Conservation (phyloP, 805 yeast genomes). For the Ogataea philodendri region DNA sequence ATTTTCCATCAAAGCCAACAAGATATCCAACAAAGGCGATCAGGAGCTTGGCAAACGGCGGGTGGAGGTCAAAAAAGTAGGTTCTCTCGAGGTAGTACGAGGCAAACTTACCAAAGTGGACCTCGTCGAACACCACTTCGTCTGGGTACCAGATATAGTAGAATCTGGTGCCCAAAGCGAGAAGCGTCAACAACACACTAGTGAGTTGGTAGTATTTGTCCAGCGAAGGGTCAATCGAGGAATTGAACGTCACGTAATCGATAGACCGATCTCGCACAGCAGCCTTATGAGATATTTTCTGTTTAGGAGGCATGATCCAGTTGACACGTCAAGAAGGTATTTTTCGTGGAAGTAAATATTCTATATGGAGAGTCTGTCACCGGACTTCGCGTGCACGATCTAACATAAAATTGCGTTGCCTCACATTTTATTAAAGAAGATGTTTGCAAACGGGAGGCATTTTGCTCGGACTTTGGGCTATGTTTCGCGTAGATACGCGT, state of each 20-base stretch:
- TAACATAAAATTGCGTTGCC: constrained; percentile 1
- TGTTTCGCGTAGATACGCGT: constrained; percentile 10
- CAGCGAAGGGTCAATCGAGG: constrained; percentile 24
- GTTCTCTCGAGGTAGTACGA: constrained; percentile 84
- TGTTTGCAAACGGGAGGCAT: constrained; percentile 1
- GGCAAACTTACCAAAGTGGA: constrained; percentile 84
- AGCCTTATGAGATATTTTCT: constrained; percentile 17
- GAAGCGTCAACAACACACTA: constrained; percentile 37
- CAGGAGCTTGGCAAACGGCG: constrained; percentile 93
- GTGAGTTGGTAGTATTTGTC: constrained; percentile 35
- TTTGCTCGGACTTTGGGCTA: background rate
- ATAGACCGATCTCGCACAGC: background rate
- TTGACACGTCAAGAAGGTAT: too few relatives aligned
- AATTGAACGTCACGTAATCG: constrained; percentile 8
- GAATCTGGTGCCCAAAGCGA: constrained; percentile 56
- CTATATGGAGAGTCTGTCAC: too few relatives aligned
- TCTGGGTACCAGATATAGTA: constrained; percentile 60
- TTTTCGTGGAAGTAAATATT: constrained; percentile 4
- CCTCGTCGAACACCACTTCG: constrained; percentile 84
- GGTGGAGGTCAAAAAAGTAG: constrained; percentile 94
- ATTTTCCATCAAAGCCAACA: constrained; percentile 86
- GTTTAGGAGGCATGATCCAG: constrained; percentile 25
- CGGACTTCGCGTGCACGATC: too few relatives aligned
- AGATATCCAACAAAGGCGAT: constrained; percentile 89
- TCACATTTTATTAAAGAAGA: background rate